These are phyloP conservation scores for Kuraishia ogatae DNA, from an alignment of 805 yeast species.

Conservation along the genomic window DNA sequence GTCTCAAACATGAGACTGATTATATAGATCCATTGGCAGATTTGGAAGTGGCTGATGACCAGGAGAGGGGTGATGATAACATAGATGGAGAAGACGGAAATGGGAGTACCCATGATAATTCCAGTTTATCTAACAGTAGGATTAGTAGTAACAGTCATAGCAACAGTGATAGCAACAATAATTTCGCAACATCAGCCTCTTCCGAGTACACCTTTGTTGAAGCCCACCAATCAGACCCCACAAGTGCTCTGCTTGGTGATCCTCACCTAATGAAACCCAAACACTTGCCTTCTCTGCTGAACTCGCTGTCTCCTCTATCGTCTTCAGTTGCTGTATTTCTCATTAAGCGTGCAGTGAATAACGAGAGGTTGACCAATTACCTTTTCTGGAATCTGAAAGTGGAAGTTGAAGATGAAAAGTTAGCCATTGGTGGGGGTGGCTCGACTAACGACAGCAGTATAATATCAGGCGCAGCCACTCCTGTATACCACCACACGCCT, in stretches of 20 bases:
- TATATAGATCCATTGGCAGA: constrained; percentile 15
- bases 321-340: constrained; percentile 72
- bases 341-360: constrained; percentile 59
- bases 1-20: constrained; percentile 65
- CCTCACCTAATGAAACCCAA: constrained; percentile 11
- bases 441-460: constrained; percentile 4
- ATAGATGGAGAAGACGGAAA: not conserved
- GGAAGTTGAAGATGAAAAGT: constrained; percentile 60
- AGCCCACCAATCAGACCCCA: constrained; percentile 15
- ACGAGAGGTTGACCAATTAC: constrained; percentile 64
- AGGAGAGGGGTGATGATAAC: constrained; percentile 4
- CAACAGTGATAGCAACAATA: constrained; percentile 4
- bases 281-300: constrained; percentile 6
- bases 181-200: constrained; percentile 12
- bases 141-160: not conserved
- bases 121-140: not conserved
- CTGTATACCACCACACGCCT: not conserved
- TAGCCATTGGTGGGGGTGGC: constrained; percentile 1
- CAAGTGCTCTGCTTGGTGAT: constrained; percentile 16
- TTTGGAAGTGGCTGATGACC: constrained; percentile 9
- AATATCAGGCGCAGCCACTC: not conserved
- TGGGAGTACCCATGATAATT: not conserved
- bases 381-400: constrained; percentile 91
- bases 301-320: constrained; percentile 14
- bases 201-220: constrained; percentile 25